phyloP scores from a whole-genome alignment of 2,329 filamentous ascomycete genomes.

The Harringtonia aguacate region DNA sequence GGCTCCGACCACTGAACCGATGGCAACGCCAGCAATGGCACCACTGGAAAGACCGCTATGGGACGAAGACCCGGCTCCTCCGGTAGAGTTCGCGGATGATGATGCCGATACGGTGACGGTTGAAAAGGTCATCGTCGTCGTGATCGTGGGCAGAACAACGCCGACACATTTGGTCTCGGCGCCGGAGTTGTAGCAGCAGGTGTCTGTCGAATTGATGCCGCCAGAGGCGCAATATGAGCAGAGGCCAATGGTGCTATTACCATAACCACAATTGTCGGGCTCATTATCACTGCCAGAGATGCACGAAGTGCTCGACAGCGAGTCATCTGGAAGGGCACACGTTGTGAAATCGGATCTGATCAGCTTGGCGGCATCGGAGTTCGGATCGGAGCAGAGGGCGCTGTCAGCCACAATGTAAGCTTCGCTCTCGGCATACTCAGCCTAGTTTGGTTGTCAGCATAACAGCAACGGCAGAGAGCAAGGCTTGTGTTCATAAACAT shows the following conservation, averaged over 20 bases:
- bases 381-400: constrained; percentile 58
- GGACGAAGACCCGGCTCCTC: constrained; percentile 16
- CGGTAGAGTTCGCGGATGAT: constrained; percentile 28
- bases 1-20: constrained; percentile 66
- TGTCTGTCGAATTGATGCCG: constrained; percentile 85
- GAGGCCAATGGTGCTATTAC: constrained; percentile 58
- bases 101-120: constrained; percentile 34
- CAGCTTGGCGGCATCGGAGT: constrained; percentile 55
- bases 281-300: constrained; percentile 72
- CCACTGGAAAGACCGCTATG: constrained; percentile 58
- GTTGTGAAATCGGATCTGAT: constrained; percentile 89
- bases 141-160: constrained; percentile 69
- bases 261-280: constrained; percentile 76
- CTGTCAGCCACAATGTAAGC: constrained; percentile 69
- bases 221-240: constrained; percentile 80
- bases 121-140: constrained; percentile 55
- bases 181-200: constrained; percentile 79
- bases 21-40: constrained; percentile 79
- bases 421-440: constrained; percentile 80
- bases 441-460: constrained; percentile 30
- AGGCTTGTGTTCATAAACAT: constrained; percentile 22
- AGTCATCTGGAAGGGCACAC: constrained; percentile 72
- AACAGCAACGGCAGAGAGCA: background rate
- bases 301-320: constrained; percentile 63
- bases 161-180: constrained; percentile 62